Evolutionary conservation across 805 yeast genomes (phyloP).

Genomic region (Metschnikowia arizonensis): DNA sequence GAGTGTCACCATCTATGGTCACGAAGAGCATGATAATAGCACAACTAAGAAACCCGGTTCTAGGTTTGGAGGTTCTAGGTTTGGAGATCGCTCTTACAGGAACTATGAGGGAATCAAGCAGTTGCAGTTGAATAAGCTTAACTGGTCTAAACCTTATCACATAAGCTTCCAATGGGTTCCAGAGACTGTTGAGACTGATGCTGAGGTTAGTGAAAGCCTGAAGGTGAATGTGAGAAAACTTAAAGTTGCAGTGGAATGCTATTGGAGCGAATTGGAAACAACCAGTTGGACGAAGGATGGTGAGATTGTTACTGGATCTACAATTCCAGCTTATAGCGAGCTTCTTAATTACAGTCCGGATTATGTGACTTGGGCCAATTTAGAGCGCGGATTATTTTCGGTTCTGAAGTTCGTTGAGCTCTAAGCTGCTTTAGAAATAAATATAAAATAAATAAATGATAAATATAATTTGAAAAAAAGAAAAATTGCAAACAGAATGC

Average conservation of each 20-base stretch:
- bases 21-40: constrained; percentile 16
- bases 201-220: constrained; percentile 26
- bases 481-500: constrained; percentile 6
- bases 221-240: constrained; percentile 35
- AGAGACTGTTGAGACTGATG: constrained; percentile 18
- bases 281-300: constrained; percentile 22
- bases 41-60: constrained; percentile 20
- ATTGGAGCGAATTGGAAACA: constrained; percentile 64
- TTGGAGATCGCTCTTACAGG: constrained; percentile 47
- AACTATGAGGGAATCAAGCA: constrained; percentile 60
- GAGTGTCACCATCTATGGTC: constrained; percentile 50
- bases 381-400: constrained; percentile 64
- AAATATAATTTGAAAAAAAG: neutral
- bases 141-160: constrained; percentile 55
- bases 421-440: constrained; percentile 10
- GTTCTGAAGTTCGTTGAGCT: constrained; percentile 46
- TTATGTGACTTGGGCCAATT: constrained; percentile 61
- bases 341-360: constrained; percentile 63
- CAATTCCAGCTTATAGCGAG: constrained; percentile 69
- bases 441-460: neutral
- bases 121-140: constrained; percentile 59
- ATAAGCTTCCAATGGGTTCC: constrained; percentile 79
- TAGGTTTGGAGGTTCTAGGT: constrained; percentile 37
- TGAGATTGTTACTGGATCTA: constrained; percentile 23
- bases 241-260: constrained; percentile 61